Conservation (phyloP, 192 early-diverging fungal species). For the Coemansia sp. region DNA sequence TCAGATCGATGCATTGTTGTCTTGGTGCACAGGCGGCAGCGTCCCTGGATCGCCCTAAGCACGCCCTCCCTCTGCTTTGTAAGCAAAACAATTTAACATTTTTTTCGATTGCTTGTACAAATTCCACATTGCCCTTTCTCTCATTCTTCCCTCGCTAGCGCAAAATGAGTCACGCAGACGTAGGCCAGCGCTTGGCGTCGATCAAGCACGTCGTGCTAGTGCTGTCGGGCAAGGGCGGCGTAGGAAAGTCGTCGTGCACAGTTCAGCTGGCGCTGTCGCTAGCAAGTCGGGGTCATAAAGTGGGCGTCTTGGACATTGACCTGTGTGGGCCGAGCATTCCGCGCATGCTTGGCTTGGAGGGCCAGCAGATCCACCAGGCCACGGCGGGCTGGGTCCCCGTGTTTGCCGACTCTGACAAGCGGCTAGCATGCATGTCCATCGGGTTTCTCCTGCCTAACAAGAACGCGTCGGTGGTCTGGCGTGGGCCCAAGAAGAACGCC, state of each 20-base stretch:
- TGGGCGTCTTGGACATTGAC: slow-evolving; percentile 96
- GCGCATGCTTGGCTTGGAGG: slow-evolving; percentile 92
- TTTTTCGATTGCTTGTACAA: not conserved
- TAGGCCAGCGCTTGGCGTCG: slow-evolving; percentile 44
- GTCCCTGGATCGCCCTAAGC: not conserved
- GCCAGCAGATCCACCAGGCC: slow-evolving; percentile 87
- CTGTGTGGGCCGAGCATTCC: slow-evolving; percentile 97
- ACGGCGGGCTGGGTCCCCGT: slow-evolving; percentile 88
- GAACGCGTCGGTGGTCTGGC: slow-evolving; percentile 96
- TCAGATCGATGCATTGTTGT: slow-evolving; percentile 14
- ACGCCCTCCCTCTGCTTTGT: not conserved
- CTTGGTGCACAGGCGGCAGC: not conserved
- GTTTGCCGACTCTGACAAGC: slow-evolving; percentile 68
- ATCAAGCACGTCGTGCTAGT: slow-evolving; percentile 93
- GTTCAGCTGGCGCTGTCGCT: slow-evolving; percentile 82
- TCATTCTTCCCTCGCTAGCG: not conserved
- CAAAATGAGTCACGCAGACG: slow-evolving; percentile 42
- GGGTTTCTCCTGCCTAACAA: slow-evolving; percentile 89
- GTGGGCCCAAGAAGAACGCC: slow-evolving; percentile 98
- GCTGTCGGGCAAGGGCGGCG: slow-evolving; percentile 98
- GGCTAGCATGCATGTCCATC: slow-evolving; percentile 92
- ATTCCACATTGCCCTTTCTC: not conserved
- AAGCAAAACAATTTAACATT: not conserved
- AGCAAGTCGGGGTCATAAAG: slow-evolving; percentile 64
- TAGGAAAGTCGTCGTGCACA: slow-evolving; percentile 94